Evolutionary conservation across 1,284 basidiomycete species (phyloP).

Genomic region (Athelia sp.): DNA sequence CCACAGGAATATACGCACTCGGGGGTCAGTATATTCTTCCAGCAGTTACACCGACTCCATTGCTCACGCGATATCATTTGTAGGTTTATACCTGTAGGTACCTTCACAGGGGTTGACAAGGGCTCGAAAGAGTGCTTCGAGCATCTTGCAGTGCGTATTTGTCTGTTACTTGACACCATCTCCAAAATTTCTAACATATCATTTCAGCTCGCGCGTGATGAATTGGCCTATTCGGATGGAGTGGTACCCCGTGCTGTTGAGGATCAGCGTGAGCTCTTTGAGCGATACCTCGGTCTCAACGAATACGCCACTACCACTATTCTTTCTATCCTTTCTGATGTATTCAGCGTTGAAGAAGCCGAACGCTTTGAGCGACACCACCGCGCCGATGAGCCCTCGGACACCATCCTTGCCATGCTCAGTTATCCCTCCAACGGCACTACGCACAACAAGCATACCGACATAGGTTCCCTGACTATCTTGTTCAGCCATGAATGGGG

Average conservation of each 20-base stretch:
- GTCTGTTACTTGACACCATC: no score
- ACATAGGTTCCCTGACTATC: slow-evolving; percentile 10
- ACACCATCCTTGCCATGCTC: slow-evolving; percentile 8
- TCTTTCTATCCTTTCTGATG: slow-evolving; percentile 7
- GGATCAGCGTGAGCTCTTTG: slow-evolving; percentile 7
- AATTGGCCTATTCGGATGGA: slow-evolving; percentile 2
- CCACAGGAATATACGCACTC: slow-evolving; percentile 3
- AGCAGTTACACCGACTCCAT: no score
- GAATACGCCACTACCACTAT: slow-evolving; percentile 7
- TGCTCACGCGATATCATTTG: background rate
- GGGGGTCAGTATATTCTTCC: slow-evolving; percentile 7
- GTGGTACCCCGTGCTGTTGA: slow-evolving; percentile 4
- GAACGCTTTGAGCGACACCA: slow-evolving; percentile 7
- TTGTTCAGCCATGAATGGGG: slow-evolving; percentile 9
- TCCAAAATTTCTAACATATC: background rate
- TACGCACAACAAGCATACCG: slow-evolving; percentile 10
- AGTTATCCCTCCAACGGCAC: slow-evolving; percentile 6
- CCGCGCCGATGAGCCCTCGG: slow-evolving; percentile 6
- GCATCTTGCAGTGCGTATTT: slow-evolving; percentile 4
- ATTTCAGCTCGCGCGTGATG: slow-evolving; percentile 6
- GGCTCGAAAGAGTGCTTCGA: slow-evolving; percentile 8
- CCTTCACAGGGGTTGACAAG: slow-evolving; percentile 7
- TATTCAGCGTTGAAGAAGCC: slow-evolving; percentile 3
- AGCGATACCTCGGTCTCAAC: slow-evolving; percentile 6
- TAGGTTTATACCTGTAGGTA: slow-evolving; percentile 10